These are phyloP conservation scores for Trichoderma sp. DNA, from an alignment of 2,329 filamentous ascomycete genomes.

Conservation along the genomic window DNA sequence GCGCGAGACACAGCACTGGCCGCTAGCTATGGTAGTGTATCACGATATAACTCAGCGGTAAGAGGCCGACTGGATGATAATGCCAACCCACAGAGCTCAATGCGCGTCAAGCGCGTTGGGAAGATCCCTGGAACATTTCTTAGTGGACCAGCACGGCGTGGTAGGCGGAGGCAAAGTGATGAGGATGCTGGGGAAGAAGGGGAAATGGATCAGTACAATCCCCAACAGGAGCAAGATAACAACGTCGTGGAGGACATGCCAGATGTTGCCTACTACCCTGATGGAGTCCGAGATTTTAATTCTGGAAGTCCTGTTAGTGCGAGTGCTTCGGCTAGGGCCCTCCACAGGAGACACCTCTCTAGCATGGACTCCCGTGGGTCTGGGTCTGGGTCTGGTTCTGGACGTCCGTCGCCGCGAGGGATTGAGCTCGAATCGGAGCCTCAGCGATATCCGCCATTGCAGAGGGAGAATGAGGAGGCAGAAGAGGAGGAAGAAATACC, in stretches of 20 bases:
- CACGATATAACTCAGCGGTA: slow-evolving; percentile 51
- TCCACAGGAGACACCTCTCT: slow-evolving; percentile 41
- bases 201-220: slow-evolving; percentile 39
- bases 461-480: slow-evolving; percentile 21
- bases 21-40: slow-evolving; percentile 50
- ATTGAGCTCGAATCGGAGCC: slow-evolving; percentile 23
- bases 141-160: slow-evolving; percentile 75
- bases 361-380: slow-evolving; percentile 33
- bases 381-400: slow-evolving; percentile 26
- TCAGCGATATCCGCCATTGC: slow-evolving; percentile 29
- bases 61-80: slow-evolving; percentile 60
- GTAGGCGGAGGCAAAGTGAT: slow-evolving; percentile 64
- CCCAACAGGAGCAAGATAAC: slow-evolving; percentile 43
- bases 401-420: slow-evolving; percentile 32
- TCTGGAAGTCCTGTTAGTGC: slow-evolving; percentile 59
- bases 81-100: slow-evolving; percentile 64
- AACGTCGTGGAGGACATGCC: slow-evolving; percentile 39
- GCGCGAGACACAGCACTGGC: slow-evolving; percentile 44
- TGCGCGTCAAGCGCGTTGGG: slow-evolving; percentile 73
- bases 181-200: slow-evolving; percentile 54
- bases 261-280: slow-evolving; percentile 42
- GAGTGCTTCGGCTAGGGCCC: slow-evolving; percentile 42
- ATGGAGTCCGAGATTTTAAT: slow-evolving; percentile 46
- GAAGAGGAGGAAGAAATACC: slow-evolving; percentile 40
- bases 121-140: slow-evolving; percentile 74